Base-by-base conservation (phyloP, 169 alveolate species). In the Amoebophrya sp. region DNA sequence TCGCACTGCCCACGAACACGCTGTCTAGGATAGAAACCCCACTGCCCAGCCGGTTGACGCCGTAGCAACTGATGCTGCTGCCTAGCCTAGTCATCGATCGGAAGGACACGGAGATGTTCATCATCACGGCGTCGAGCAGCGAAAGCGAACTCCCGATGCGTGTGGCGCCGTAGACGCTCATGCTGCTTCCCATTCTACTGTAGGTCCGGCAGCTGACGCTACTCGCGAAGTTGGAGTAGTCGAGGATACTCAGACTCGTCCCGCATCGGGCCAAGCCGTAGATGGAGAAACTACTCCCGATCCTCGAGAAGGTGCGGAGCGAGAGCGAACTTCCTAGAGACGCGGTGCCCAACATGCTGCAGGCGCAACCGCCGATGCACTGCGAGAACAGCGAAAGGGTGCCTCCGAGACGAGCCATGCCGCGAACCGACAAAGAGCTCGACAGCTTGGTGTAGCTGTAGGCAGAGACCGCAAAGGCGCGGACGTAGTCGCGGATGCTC, bases 1-100 rank as follows among this genome's bases (percentile, higher is more conserved):
- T 38, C 33, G 91, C 91, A 65, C 92, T 78, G 40, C 89, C 94
- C 47, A 55, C 40, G 91, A 89, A 76, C 34, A 89, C 92, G n/a
- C 41, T 40, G 77, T 93, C 93, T 23, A 89, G 91, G 2, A 53
- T 89, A 40, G 41, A 83, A 0, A 91, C 90, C 38, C 47, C 40
- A 39, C 55, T 18, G 23, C 89, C 94, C n/a, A 40, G 33, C 36
- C 78, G 47, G 6, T 40, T 55, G 76, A 91, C 40, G 83, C 93
- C 94, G 34, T 90, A 93, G 29, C 33, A 92, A 0, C 77, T 40
- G 90, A 90, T 36, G 0, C 65, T 3, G 54, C 40, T 23, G 33
- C 91, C 91, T 36, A 89, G 3, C 65, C 91, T 34, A 23, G 53
- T 29, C 54, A 89, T 2, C 77, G 38, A n/a, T 10, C 91, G 91